Percentiles rank a stretch among this genome's conserved stretches.
These are phyloP conservation scores for Kwoniella heveanensis DNA, from an alignment of 768 basidiomycete genomes.

Conservation along the genomic window DNA sequence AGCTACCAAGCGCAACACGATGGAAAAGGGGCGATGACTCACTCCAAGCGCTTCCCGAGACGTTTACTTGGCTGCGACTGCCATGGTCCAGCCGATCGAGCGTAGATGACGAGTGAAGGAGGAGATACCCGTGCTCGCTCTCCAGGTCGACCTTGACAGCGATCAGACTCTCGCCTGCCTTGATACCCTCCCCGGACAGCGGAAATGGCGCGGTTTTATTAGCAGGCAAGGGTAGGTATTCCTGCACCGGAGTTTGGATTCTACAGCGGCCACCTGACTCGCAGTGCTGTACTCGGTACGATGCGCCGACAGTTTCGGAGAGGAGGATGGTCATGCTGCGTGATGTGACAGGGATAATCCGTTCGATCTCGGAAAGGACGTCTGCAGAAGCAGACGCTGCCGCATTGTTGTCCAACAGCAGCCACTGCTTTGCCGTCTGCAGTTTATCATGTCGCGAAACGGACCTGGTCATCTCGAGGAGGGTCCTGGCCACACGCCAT, in stretches of 20 bases:
- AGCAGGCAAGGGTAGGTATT: conserved; percentile 10
- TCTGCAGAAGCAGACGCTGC: no score
- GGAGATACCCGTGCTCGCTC: neutral
- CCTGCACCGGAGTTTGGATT: neutral
- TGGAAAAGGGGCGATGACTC: no score
- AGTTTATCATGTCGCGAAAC: conserved; percentile 1
- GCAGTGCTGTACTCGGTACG: neutral
- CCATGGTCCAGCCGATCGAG: neutral
- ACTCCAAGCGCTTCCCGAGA: conserved; percentile 6
- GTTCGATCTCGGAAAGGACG: neutral
- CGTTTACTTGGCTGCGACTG: neutral
- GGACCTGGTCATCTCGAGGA: conserved; percentile 61
- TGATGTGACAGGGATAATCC: conserved; percentile 2
- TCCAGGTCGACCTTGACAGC: conserved; percentile 9
- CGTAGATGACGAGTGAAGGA: neutral
- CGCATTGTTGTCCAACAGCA: no score
- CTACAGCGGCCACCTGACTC: neutral
- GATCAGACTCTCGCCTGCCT: conserved; percentile 25
- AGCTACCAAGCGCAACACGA: no score
- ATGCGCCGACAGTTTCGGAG: neutral
- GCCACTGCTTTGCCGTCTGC: conserved; percentile 5
- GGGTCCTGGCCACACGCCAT: conserved; percentile 78
- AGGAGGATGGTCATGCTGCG: conserved; percentile 13
- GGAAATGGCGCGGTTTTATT: conserved; percentile 33
- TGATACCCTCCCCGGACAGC: conserved; percentile 42